Evolutionary conservation across 2,329 filamentous ascomycete genomes (phyloP), one percentile per base, ranked within the genome.

Genomic region (Stachybotrys elegans): DNA sequence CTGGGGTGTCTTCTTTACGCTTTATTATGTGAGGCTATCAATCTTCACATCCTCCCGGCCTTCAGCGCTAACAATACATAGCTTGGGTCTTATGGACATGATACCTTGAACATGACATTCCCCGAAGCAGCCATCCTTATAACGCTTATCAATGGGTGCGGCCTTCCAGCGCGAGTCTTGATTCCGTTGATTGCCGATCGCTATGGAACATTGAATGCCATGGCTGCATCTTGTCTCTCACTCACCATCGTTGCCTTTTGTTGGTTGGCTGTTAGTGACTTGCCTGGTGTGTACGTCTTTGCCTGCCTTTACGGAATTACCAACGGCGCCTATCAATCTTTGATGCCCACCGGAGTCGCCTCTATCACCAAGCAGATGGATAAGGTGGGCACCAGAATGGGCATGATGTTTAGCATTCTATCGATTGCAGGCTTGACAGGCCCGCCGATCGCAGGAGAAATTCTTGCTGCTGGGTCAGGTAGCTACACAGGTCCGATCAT

Each of bases 1-100:
- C 21, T 69, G 65, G 66, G 58, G 60, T 0, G 69, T 68, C 7
- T 71, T 70, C 44, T 71, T 66, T 40, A 66, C 65, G 0, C 70
- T 70, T 21, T 71, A 71, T 47, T 71, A 70, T 36, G 68, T 62
- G 29, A 52, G 59, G n/a, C 34, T 45, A 19, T 20, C 2, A 32
- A 29, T 3, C 21, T 20, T 21, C 23, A 27, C 21, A 12, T 20
- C 11, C 3, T n/a, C 1, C 1, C 3, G 5, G 12, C 5, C 20
- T 14, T 27, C 22, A 1, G 5, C 8, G 22, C 43, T 47, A 17
- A 46, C 27, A 7, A 4, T 14, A 19, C 17, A 6, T 42, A 57
- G 55, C 51, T 57, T 19, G 55, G 48, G 2, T 57, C 55, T 0
- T 57, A 50, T 27, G 53, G 53, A 12, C 53, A 51, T 22, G 47